These are phyloP conservation scores for Saccharomyces hybrid DNA, from an alignment of 1,139 yeast genomes.

Conservation along the genomic window DNA sequence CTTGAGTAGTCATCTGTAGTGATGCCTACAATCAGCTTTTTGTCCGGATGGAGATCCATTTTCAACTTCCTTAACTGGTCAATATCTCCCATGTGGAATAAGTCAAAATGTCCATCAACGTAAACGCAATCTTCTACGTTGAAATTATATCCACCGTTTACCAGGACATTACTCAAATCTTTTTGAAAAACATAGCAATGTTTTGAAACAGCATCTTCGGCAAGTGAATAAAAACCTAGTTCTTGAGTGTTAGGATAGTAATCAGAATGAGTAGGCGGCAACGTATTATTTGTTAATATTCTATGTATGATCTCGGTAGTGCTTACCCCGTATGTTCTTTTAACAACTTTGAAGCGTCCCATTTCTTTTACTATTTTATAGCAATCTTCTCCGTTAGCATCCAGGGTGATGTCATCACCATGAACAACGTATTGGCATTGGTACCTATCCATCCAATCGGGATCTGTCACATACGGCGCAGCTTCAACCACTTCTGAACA, in stretches of 20 bases:
- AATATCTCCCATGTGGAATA: conserved; percentile 60
- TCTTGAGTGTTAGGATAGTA: conserved; percentile 25
- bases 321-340: conserved; percentile 86
- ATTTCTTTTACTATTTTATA: conserved; percentile 75
- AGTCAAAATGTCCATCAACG: conserved; percentile 57
- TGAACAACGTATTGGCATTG: conserved; percentile 87
- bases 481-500: conserved; percentile 58
- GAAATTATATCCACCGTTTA: conserved; percentile 28
- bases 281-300: conserved; percentile 47
- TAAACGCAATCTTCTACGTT: conserved; percentile 38
- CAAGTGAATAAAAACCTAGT: conserved; percentile 58
- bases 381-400: conserved; percentile 90
- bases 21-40: conserved; percentile 57
- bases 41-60: conserved; percentile 28
- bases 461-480: conserved; percentile 94
- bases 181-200: conserved; percentile 52
- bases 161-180: conserved; percentile 16
- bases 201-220: conserved; percentile 49
- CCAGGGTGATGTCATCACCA: conserved; percentile 96
- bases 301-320: conserved; percentile 95
- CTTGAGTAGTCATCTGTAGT: conserved; percentile 58
- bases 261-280: conserved; percentile 9
- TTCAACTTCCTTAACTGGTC: conserved; percentile 38
- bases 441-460: conserved; percentile 63
- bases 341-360: conserved; percentile 84